Evolutionary conservation across 441 rosid genomes (phyloP).

Genomic region (Syzygium malaccense): DNA sequence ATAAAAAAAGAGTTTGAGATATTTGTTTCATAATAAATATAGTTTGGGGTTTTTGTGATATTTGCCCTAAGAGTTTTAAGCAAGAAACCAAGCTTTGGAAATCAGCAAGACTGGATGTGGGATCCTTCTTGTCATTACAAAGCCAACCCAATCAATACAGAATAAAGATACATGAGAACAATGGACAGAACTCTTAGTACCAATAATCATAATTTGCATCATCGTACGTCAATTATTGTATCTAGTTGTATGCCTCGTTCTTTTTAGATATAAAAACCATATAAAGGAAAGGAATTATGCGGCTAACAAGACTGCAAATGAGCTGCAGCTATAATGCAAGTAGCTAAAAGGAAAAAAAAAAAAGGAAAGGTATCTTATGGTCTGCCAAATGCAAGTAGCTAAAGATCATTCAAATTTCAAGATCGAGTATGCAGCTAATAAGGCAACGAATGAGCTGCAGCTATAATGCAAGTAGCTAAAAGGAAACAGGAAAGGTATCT

Average conservation of each 20-base stretch:
- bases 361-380: not conserved
- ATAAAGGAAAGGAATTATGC: not conserved
- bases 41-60: no score
- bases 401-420: not conserved
- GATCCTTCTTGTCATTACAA: slow-evolving; percentile 24
- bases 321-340: not conserved
- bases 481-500: not conserved
- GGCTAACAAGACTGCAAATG: not conserved
- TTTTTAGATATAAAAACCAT: not conserved
- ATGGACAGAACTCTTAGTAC: not conserved
- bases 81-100: not conserved
- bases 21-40: no score
- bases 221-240: not conserved
- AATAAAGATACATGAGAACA: not conserved
- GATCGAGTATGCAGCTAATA: not conserved
- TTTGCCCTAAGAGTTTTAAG: not conserved
- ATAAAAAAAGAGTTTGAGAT: no score
- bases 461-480: not conserved
- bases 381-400: not conserved
- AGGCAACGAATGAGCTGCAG: not conserved
- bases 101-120: slow-evolving; percentile 1
- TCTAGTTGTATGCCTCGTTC: not conserved
- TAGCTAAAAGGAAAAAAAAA: not conserved
- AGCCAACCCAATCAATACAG: slow-evolving; percentile 1
- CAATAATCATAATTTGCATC: not conserved